Evolutionary conservation across 2,329 filamentous ascomycete genomes (phyloP).

Genomic region (Ceratocystis colombiana): DNA sequence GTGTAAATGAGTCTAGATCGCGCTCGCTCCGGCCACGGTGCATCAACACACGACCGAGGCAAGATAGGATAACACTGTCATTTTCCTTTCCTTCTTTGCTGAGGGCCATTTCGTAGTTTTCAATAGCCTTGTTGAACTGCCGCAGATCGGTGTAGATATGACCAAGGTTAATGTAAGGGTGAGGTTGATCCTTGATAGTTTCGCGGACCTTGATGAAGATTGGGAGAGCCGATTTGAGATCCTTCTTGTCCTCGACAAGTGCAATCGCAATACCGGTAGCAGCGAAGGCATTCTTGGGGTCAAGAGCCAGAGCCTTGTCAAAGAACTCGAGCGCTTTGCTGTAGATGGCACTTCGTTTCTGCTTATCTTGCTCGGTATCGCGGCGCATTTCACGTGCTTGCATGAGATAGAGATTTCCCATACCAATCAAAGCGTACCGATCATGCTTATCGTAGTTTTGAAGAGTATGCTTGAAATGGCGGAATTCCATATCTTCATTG

Average conservation of each 20-base stretch:
- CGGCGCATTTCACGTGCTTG: constrained; percentile 90
- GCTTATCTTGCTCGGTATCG: constrained; percentile 78
- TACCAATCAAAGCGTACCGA: constrained; percentile 87
- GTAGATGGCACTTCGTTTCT: constrained; percentile 79
- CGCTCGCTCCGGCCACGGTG: constrained; percentile 60
- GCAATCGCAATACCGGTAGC: constrained; percentile 94
- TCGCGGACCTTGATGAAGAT: constrained; percentile 88
- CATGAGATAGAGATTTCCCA: constrained; percentile 86
- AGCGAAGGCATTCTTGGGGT: constrained; percentile 89
- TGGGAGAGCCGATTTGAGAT: constrained; percentile 68
- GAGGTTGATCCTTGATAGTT: constrained; percentile 68
- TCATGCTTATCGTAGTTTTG: constrained; percentile 96
- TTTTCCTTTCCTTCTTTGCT: constrained; percentile 62
- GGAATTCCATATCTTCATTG: constrained; percentile 79
- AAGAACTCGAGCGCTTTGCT: constrained; percentile 95
- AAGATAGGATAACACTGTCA: constrained; percentile 71
- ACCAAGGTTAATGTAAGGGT: constrained; percentile 84
- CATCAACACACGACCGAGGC: constrained; percentile 79
- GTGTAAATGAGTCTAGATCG: constrained; percentile 48
- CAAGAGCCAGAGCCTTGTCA: constrained; percentile 91
- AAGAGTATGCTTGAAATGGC: constrained; percentile 92
- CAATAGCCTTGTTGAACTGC: constrained; percentile 84
- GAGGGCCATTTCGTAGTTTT: constrained; percentile 83
- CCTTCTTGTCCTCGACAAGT: constrained; percentile 86
- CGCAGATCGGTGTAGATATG: constrained; percentile 85